These are phyloP conservation scores for Hysterium pulicare DNA, from an alignment of 2,329 filamentous ascomycete genomes.

Conservation along the genomic window DNA sequence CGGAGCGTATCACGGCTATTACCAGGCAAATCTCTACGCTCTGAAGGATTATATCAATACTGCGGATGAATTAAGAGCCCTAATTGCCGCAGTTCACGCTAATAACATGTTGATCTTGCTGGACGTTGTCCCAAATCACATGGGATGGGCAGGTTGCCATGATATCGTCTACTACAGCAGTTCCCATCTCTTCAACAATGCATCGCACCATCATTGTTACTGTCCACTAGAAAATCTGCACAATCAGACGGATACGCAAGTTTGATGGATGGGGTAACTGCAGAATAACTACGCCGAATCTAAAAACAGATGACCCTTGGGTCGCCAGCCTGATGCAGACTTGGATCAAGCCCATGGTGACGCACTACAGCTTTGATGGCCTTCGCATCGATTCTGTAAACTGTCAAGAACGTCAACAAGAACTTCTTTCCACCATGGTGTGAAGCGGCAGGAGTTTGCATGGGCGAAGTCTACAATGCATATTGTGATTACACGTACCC, in stretches of 20 bases:
- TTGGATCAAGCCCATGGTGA: constrained; percentile 9
- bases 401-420: constrained; percentile 56
- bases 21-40: constrained; percentile 48
- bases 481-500: constrained; percentile 46
- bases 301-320: constrained; percentile 5
- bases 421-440: constrained; percentile 55
- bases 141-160: constrained; percentile 46
- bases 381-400: constrained; percentile 59
- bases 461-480: constrained; percentile 57
- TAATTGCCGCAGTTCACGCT: constrained; percentile 53
- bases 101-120: constrained; percentile 60
- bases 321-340: constrained; percentile 4
- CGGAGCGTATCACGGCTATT: constrained; percentile 46
- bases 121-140: constrained; percentile 57
- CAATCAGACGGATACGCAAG: constrained; percentile 1
- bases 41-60: constrained; percentile 59
- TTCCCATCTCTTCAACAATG: constrained; percentile 53
- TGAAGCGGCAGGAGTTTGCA: constrained; percentile 49
- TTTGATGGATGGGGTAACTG: constrained; percentile 8
- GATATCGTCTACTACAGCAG: constrained; percentile 50
- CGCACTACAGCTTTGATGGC: constrained; percentile 40
- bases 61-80: constrained; percentile 53
- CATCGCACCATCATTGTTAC: constrained; percentile 56
- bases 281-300: constrained; percentile 5
- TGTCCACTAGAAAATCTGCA: neutral